Conservation (phyloP, 148 eudicot genomes). For the Vaccinium corymbosum region DNA sequence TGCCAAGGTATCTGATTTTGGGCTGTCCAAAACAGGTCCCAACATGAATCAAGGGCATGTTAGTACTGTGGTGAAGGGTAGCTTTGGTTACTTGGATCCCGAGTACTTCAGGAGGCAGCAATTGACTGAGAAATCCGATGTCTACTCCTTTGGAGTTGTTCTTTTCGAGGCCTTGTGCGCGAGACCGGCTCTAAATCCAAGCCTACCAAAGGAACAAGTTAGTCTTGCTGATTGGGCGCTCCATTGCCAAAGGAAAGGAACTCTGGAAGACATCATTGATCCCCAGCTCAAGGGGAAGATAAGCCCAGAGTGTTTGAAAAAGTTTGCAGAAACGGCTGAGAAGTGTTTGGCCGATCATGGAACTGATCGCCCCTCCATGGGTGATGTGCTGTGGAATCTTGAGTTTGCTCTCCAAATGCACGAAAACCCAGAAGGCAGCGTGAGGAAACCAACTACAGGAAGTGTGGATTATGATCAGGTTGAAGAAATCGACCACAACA, state of each 20-base stretch:
- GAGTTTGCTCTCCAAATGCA: conserved; percentile 39
- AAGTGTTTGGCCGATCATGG: conserved; percentile 49
- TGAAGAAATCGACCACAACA: conserved; percentile 20
- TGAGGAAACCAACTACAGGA: neutral
- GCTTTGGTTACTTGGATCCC: conserved; percentile 52
- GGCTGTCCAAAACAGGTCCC: conserved; percentile 49
- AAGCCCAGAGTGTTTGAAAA: conserved; percentile 34
- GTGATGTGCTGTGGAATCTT: conserved; percentile 47
- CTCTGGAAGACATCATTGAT: conserved; percentile 37
- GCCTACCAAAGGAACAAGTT: conserved; percentile 49
- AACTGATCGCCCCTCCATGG: conserved; percentile 46
- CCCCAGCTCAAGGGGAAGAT: conserved; percentile 48
- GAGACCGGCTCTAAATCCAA: conserved; percentile 40
- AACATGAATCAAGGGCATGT: conserved; percentile 48
- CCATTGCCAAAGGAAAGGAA: conserved; percentile 32
- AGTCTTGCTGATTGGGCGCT: conserved; percentile 41
- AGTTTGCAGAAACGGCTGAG: conserved; percentile 39
- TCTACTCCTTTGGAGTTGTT: conserved; percentile 53
- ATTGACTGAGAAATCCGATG: conserved; percentile 49
- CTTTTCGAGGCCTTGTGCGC: conserved; percentile 48
- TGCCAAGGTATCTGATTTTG: conserved; percentile 53
- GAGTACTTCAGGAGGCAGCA: conserved; percentile 47
- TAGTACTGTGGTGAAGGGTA: conserved; percentile 45
- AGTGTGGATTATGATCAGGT: conserved; percentile 15
- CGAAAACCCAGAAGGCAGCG: conserved; percentile 20